These are phyloP conservation scores for Choiromyces venosus DNA, from an alignment of 495 filamentous ascomycete species.

Conservation along the genomic window DNA sequence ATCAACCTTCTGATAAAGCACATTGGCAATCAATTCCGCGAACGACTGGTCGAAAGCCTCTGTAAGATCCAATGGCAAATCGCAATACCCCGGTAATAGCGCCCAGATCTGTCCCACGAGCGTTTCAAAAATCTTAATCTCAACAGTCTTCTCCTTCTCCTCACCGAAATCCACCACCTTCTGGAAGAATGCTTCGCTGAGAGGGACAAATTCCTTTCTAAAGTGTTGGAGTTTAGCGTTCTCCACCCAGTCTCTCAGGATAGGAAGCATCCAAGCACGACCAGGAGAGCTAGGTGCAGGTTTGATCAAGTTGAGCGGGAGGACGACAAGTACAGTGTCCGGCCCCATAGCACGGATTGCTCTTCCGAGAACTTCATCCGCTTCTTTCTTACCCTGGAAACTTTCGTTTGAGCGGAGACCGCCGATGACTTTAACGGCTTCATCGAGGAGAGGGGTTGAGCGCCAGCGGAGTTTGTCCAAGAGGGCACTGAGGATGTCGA, in stretches of 20 bases:
- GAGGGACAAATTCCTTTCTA: slow-evolving; percentile 71
- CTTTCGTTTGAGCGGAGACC: slow-evolving; percentile 83
- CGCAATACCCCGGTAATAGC: slow-evolving; percentile 89
- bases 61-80: slow-evolving; percentile 72
- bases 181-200: slow-evolving; percentile 87
- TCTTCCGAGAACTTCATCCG: slow-evolving; percentile 77
- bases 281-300: slow-evolving; percentile 71
- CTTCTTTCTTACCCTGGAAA: slow-evolving; percentile 91
- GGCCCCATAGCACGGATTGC: slow-evolving; percentile 87
- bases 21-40: slow-evolving; percentile 81
- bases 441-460: slow-evolving; percentile 65
- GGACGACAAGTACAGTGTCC: slow-evolving; percentile 65
- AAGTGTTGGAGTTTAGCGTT: slow-evolving; percentile 86
- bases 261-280: slow-evolving; percentile 87
- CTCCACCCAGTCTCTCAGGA: slow-evolving; percentile 74
- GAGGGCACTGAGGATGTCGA: slow-evolving; percentile 79
- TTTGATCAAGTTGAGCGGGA: slow-evolving; percentile 78
- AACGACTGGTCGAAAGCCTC: slow-evolving; percentile 80
- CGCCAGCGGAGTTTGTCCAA: slow-evolving; percentile 84
- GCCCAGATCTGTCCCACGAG: slow-evolving; percentile 94
- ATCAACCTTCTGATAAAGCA: slow-evolving; percentile 87
- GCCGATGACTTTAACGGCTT: slow-evolving; percentile 69
- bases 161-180: slow-evolving; percentile 71
- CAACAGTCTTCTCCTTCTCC: slow-evolving; percentile 72
- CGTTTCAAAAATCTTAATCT: slow-evolving; percentile 96